Evolutionary conservation across 2,329 filamentous ascomycete genomes (phyloP).

Genomic region (Aspergillus sclerotialis): DNA sequence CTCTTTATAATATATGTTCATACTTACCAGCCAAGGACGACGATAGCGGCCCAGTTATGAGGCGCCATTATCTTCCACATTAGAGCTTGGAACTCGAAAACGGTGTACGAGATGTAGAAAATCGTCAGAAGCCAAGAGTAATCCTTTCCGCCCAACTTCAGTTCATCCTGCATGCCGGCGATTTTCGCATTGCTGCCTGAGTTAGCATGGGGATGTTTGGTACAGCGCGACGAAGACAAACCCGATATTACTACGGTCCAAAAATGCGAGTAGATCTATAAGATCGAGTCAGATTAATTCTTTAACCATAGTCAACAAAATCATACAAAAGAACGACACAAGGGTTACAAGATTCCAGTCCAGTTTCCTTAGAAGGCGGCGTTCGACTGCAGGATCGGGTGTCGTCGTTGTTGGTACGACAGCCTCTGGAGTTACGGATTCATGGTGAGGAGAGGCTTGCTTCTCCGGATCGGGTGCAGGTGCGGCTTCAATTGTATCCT

Average conservation of each 20-base stretch:
- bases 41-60: conserved; percentile 37
- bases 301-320: too few species aligned
- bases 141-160: conserved; percentile 39
- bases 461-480: too few species aligned
- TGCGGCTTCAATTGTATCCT: too few species aligned
- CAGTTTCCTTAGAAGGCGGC: conserved; percentile 29
- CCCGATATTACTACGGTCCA: conserved; percentile 48
- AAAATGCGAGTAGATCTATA: conserved; percentile 41
- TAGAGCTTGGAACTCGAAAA: conserved; percentile 35
- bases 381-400: conserved; percentile 31
- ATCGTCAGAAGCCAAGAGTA: conserved; percentile 48
- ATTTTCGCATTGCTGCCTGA: conserved; percentile 45
- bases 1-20: conserved; percentile 10
- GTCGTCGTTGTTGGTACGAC: conserved; percentile 11
- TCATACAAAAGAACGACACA: conserved; percentile 35
- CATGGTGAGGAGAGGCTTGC: too few species aligned
- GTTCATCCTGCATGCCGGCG: conserved; percentile 46
- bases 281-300: too few species aligned
- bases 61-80: conserved; percentile 40
- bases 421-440: conserved; percentile 8
- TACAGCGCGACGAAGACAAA: too few species aligned
- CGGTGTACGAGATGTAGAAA: conserved; percentile 46
- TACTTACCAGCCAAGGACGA: conserved; percentile 35
- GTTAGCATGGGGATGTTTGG: background rate
- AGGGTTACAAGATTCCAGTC: conserved; percentile 29